Base-by-base conservation (phyloP, 2,329 filamentous ascomycete species). In the Penicillium vulpinum region DNA sequence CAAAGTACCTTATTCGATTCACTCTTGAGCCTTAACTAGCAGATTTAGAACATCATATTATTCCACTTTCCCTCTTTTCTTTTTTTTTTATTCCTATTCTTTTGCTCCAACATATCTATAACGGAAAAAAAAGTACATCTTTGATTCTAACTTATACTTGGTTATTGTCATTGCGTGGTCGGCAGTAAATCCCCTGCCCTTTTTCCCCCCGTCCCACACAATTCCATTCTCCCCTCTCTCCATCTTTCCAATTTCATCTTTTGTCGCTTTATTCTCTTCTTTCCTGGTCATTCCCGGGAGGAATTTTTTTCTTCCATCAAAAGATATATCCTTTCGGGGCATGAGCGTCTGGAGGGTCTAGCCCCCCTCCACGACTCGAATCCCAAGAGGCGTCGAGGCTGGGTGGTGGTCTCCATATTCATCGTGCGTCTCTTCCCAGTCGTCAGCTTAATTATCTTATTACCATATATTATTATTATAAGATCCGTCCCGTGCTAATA, bases 291-390 rank as follows among this genome's bases (percentile, higher is more conserved):
- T 28, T 36, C 44, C 11, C 22, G 39, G 31, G 47, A 22, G 36
- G 38, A 54, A n/a, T n/a, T 39, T 28, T 35, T 29, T 22, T 45
- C 50, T 51, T 56, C 44, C 51, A 51, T 56, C 53, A 43, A 56
- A 31, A 41, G 51, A 62, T 57, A 56, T 54, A 57, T 46, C 36
- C 45, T 56, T 38, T 60, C 61, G 62, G 68, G 65, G 65, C 66
- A 69, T 69, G 68, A 69, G 67, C 62, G 64, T 65, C 59, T 62
- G 64, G 67, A 70, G 65, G 67, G 68, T 70, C 67, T 71, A 67
- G 63, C 66, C 68, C 64, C 64, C 64, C 59, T 59, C 61, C 49
- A 59, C 58, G 60, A 60, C 58, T 48, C 31, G 45, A 43, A 40
- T 29, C 31, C 36, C 24, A 51, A 50, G 49, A 45, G 49, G 49